These are phyloP conservation scores for Colletotrichum scovillei DNA, from an alignment of 2,329 filamentous ascomycete species.

Conservation along the genomic window DNA sequence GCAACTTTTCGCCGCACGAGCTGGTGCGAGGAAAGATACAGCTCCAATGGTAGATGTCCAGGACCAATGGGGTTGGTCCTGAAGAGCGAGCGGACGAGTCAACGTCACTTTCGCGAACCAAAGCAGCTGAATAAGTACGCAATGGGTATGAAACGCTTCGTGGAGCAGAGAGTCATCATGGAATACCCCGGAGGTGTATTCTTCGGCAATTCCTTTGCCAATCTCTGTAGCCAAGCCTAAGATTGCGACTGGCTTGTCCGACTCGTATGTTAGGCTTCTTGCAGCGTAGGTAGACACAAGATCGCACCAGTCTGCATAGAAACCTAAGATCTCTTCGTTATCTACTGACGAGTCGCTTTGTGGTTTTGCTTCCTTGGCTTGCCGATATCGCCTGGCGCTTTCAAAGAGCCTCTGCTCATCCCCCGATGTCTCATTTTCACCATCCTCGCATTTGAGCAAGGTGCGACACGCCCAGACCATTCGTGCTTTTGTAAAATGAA, in stretches of 20 bases:
- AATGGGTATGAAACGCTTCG: not conserved
- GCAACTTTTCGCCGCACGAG: not conserved
- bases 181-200: not conserved
- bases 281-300: not conserved
- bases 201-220: not conserved
- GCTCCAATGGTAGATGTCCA: not conserved
- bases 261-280: not conserved
- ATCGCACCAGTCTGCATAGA: not conserved
- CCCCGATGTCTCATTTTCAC: not conserved
- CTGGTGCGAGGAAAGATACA: not conserved
- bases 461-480: not conserved
- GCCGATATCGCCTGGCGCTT: not conserved
- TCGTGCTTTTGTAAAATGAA: not conserved
- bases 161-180: not conserved
- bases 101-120: not conserved
- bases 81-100: not conserved
- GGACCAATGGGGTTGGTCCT: not conserved
- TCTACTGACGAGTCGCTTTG: not conserved
- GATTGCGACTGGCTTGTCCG: not conserved
- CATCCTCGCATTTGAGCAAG: not conserved
- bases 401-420: not conserved
- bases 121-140: not conserved
- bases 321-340: not conserved
- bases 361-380: not conserved
- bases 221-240: not conserved